phyloP scores from a whole-genome alignment of 2,329 filamentous ascomycete genomes.

The Fusarium hostae region DNA sequence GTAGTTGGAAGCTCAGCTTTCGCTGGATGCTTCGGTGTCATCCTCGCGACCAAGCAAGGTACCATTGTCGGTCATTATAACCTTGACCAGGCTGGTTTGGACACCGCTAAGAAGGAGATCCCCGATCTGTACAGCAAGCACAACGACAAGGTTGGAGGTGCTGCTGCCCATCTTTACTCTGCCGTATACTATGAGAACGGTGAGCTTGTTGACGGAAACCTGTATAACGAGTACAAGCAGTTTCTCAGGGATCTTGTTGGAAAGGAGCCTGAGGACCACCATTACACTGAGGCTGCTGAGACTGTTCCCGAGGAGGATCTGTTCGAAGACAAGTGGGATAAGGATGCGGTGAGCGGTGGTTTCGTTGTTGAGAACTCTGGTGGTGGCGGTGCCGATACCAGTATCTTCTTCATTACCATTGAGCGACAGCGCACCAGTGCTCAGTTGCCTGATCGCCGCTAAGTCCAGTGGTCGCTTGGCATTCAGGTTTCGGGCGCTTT shows the following conservation, averaged over 20 bases:
- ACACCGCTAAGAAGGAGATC: background rate
- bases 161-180: background rate
- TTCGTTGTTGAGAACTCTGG: background rate
- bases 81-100: background rate
- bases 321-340: background rate
- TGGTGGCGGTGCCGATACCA: background rate
- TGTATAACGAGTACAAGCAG: background rate
- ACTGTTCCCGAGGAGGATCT: background rate
- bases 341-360: background rate
- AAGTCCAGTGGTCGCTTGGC: too few relatives aligned
- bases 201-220: background rate
- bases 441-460: background rate
- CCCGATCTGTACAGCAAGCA: background rate
- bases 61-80: background rate
- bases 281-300: background rate
- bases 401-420: background rate
- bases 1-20: background rate
- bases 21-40: slow-evolving; percentile 2
- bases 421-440: background rate
- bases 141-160: background rate
- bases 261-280: background rate
- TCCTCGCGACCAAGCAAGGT: slow-evolving; percentile 3
- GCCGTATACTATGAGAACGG: background rate
- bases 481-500: too few relatives aligned
- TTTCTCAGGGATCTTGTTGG: background rate